Evolutionary conservation across 1,139 yeast species (phyloP), one percentile per base, ranked within the genome.

Genomic region (Diutina ranongensis): DNA sequence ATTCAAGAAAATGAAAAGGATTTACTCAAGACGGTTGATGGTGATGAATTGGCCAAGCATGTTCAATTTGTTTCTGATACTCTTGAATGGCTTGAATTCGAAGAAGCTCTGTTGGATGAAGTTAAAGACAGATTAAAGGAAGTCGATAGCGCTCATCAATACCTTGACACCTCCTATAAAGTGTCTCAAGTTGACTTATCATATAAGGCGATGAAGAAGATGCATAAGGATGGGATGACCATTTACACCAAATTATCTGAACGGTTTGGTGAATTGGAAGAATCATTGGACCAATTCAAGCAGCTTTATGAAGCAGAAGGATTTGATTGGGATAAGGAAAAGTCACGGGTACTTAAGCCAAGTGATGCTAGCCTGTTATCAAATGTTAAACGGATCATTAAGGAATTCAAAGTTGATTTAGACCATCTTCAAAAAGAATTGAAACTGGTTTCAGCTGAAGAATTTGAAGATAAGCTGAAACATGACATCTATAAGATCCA

Each of bases 81-180:
- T 21, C 63, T 83, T 46, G 94, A 83, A 51, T 86, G 95, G 95
- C 65, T 87, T 35, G 95, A 86, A 47, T 79, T 75, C 52, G 89
- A 81, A 20, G 68, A 66, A 28, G 74, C 86, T 1, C 51, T 69
- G 1, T 49, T 71, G 38, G 65, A 65, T n/a, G 74, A 65, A 9
- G 59, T 77, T 40, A 54, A 61, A 44, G 52, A 49, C 1, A 67
- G 62, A 50, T 51, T 59, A 18, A 49, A 52, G 2, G 55, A 55
- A 40, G 48, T 68, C 1, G 28, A 46, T 8, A 44, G 44, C 27
- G 56, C 56, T 45, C 59, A 56, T 50, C 36, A 48, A 1, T 57
- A 55, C 31, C 52, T 68, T 32, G 56, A 59, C 18, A 49, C 52
- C 18, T 47, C 51, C 21, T 47, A 59, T 3, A 58, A 61, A 42